These are phyloP conservation scores for Cercospora janseana DNA, from an alignment of 2,329 filamentous ascomycete species.

Conservation along the genomic window DNA sequence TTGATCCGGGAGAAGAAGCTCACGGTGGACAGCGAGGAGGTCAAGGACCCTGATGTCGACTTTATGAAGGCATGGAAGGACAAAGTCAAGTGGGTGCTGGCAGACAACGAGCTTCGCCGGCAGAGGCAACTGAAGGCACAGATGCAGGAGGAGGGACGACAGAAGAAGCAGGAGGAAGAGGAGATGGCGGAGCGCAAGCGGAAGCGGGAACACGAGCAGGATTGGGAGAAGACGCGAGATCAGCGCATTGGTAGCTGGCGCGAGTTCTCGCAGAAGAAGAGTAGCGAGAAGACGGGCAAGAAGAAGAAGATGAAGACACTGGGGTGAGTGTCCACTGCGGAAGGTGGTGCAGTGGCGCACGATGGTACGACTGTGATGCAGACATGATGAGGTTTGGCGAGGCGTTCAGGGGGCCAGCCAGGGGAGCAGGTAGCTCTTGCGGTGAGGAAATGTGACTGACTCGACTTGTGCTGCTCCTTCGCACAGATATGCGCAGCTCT, in stretches of 20 bases:
- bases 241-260: slow-evolving; percentile 92
- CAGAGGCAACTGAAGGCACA: slow-evolving; percentile 85
- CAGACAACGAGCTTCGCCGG: slow-evolving; percentile 86
- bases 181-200: slow-evolving; percentile 65
- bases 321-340: slow-evolving; percentile 48
- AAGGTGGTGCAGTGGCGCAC: not conserved
- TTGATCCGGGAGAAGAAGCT: slow-evolving; percentile 93
- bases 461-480: not conserved
- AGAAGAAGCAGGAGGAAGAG: slow-evolving; percentile 81
- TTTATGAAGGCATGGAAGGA: slow-evolving; percentile 85
- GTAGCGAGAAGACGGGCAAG: slow-evolving; percentile 44
- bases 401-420: slow-evolving; percentile 13
- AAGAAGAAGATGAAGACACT: slow-evolving; percentile 56
- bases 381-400: slow-evolving; percentile 14
- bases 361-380: not conserved
- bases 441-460: slow-evolving; percentile 3
- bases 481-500: not conserved
- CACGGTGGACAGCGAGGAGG: slow-evolving; percentile 82
- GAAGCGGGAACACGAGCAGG: slow-evolving; percentile 82
- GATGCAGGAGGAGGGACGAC: slow-evolving; percentile 92
- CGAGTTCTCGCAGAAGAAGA: slow-evolving; percentile 71
- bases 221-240: slow-evolving; percentile 92
- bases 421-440: not conserved
- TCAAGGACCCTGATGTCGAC: slow-evolving; percentile 67
- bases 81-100: slow-evolving; percentile 83